Evolutionary conservation across 1,284 basidiomycete genomes (phyloP), one percentile per base, ranked within the genome.

Genomic region (Cerrena zonata): DNA sequence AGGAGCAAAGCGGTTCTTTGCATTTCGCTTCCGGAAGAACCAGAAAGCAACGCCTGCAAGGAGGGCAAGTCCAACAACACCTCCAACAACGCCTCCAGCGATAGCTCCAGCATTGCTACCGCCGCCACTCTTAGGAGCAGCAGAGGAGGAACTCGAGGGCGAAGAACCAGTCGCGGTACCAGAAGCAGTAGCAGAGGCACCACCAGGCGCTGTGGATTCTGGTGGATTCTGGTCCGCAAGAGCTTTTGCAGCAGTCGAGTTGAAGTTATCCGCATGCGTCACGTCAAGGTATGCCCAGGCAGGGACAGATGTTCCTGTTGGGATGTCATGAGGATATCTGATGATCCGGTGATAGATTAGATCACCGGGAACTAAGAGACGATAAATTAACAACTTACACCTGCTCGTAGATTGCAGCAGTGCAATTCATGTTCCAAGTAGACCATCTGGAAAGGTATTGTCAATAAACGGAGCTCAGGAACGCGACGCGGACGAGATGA

Each of bases 231-330:
- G 11, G 5, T 38, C 25, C 4, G 50, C 47, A 26, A 49, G 24
- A 3, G 45, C 30, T 37, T 52, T n/a, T 12, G 55, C 55, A 18
- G 40, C 53, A 10, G 53, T 45, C 13, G 24, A 45, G 44, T 56
- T 54, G 53, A 56, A 56, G 5, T 43, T 39, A 38, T 54, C 55
- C 13, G 50, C 19, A 1, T 15, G 19, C 10, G 21, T 15, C 5
- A 56, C 53, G 38, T 56, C 55, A 13, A 54, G 48, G 26, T 47
- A 56, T 21, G 55, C 55, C 55, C 55, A 56, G 7, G 47, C 37
- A 13, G 55, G 55, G 15, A 56, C 49, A 30, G 46, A 37, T 18
- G 55, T 56, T 19, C 53, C 55, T 4, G 50, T 19, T 4, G 55
- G 55, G 21, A 56, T 48, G 45, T 40, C 40, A 12, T 41, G 26